Base-by-base conservation (phyloP, 371 early-diverging fungal species). In the Phascolomyces articulosus region DNA sequence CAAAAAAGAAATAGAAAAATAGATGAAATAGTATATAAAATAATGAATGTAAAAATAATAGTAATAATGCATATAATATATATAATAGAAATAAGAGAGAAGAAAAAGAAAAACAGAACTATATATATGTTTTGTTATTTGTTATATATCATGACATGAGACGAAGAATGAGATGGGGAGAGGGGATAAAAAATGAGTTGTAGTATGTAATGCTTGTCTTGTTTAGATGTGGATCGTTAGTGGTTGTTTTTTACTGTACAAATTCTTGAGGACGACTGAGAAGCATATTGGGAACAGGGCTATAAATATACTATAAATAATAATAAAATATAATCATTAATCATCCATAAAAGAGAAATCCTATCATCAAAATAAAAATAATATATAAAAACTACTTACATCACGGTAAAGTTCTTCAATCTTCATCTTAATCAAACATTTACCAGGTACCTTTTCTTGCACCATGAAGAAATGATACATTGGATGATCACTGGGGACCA, bases 391-490 rank as follows among this genome's bases (percentile, higher is more conserved):
- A 51, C 0, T 27, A 76, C 80, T 83, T 77, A 83, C 84, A 79
- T 91, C 88, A 54, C 87, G 79, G 63, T 89, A 89, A 6, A 89
- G 80, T 23, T 87, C 87, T 28, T 86, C 87, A 28, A 86, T 73
- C 76, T 91, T 91, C 91, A 91, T 91, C n/a, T 79, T 73, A 27
- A 91, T 70, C 53, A 91, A 75, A 68, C 86, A 87, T 62, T 91
- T 91, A 58, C 83, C 79, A 38, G 86, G 79, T 20, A 86, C 79
- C 29, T 67, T 65, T 18, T 63, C 67, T 24, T 71, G 61, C 55
- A 69, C 73, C 70, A 85, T 69, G 75, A 87, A 91, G 29, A 72
- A 74, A 1, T 73, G 29, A 58, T 73, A 77, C 67, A 88, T 73
- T 18, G 80, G 68, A 48, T 87, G 65, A 44, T 60, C 65, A n/a